Evolutionary conservation across 345 rosid species (phyloP), one percentile per base, ranked within the genome.

Genomic region (Orychophragmus violaceus): DNA sequence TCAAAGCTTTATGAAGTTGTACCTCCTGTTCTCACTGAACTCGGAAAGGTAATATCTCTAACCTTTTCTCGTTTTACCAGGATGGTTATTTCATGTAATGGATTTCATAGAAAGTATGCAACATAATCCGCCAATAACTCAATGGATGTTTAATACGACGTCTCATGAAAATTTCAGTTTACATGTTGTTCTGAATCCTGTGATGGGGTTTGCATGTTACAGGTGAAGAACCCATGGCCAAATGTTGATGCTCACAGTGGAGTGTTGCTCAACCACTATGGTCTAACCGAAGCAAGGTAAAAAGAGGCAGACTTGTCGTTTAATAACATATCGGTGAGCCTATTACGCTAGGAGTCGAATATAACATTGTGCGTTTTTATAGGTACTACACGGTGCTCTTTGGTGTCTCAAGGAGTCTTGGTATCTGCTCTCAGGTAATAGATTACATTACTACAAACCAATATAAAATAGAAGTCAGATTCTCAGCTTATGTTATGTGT

Each of bases 141-240:
- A 59, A 59, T n/a, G n/a, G 63, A 37, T 36, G 48, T 7, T n/a
- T 8, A 21, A 45, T 29, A 29, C 28, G 25, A 13, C n/a, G n/a
- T 23, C 32, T 4, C 45, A 28, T 48, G 68, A 46, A 62, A 30
- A 35, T 5, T 2, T 24, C 25, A 33, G 2, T 23, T 35, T 50
- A 8, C 19, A 51, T 25, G 45, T 50, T 36, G n/a, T 52, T 11
- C 23, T 52, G 29, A 66, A 62, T 33, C 53, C 18, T 55, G 62
- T 25, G 64, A 46, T 72, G 48, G 21, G 37, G 63, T 33, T 33
- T 82, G 61, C n/a, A 22, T 25, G 59, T 62, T 78, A 65, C 22
- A 94, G 99, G 99, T 95, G 29, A 95, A 91, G 80, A 95, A 88
- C 80, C 96, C 99, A 2, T 95, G 99, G 99, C 99, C 97, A 24